Conservation (phyloP, 2,329 filamentous ascomycete species). For the Coniochaeta sp. region DNA sequence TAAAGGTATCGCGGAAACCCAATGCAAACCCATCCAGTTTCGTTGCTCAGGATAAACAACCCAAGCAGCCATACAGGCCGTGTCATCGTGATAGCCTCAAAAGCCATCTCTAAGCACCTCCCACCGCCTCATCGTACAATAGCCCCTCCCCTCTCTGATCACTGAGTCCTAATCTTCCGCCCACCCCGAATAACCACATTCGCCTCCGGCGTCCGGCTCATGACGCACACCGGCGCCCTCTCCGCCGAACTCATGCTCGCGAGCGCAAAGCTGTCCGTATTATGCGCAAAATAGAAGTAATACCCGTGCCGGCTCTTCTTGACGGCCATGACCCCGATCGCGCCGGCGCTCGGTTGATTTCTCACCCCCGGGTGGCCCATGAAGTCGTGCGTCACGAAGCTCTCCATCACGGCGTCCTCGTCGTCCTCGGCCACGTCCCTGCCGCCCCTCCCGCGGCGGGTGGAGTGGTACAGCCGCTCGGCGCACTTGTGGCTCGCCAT, state of each 20-base stretch:
- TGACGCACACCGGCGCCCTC: conserved; percentile 67
- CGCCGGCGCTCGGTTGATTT: conserved; percentile 72
- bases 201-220: conserved; percentile 65
- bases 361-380: conserved; percentile 84
- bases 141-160: neutral
- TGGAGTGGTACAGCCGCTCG: conserved; percentile 71
- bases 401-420: conserved; percentile 66
- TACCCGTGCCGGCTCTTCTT: conserved; percentile 74
- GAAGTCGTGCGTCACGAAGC: conserved; percentile 83
- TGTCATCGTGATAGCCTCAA: no score
- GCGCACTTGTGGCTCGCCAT: conserved; percentile 85
- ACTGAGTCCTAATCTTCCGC: conserved; percentile 35
- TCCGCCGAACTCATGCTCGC: conserved; percentile 84
- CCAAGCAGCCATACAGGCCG: no score
- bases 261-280: conserved; percentile 82
- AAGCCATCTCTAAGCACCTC: no score
- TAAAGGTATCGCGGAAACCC: conserved; percentile 1
- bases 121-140: neutral
- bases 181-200: conserved; percentile 49
- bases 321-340: conserved; percentile 84
- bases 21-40: neutral
- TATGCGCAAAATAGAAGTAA: conserved; percentile 90
- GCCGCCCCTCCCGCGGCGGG: conserved; percentile 53
- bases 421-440: conserved; percentile 61
- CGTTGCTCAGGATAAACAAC: neutral